Evolutionary conservation across 306 rosid species (phyloP), one percentile per base, ranked within the genome.

Genomic region (Castanospermum australe): DNA sequence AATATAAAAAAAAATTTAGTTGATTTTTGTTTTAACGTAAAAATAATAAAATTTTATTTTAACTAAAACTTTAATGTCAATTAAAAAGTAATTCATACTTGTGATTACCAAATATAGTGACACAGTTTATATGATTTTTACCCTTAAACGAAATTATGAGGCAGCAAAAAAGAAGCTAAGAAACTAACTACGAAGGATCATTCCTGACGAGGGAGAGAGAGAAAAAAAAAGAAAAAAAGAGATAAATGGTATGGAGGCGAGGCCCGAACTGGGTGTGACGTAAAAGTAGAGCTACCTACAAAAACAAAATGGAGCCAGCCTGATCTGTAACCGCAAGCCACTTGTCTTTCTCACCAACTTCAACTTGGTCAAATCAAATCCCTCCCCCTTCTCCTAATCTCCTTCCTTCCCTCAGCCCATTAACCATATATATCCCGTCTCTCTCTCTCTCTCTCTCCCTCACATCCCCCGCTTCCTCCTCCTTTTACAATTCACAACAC

Each of bases 211-310:
- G 3, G 3, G 44, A 39, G 44, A 39, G 11, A 1, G 7, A 8
- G 8, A 39, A 39, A 6, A 5, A 35, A 35, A 35, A 35, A 35
- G 39, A 35, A 6, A 35, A 4, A 35, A 35, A 5, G 57, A 39
- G 30, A 32, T 13, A 64, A 0, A 78, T 56, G 55, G 56, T 28
- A n/a, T n/a, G n/a, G n/a, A n/a, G n/a, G 32, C 32, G 42, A 57
- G 5, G 9, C 76, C 86, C 77, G 59, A 35, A 77, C 47, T 74
- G 89, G 60, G 47, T 78, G 70, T 76, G 91, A 85, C 84, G 83
- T 85, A 76, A 81, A 76, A 76, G 88, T 62, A 32, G 82, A 78
- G 80, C 81, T 85, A 87, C 88, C 91, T 54, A 82, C 84, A 87
- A 41, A 80, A 77, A 82, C 84, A 87, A 41, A 80, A 77, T 72